Evolutionary conservation across 805 yeast species (phyloP).

Genomic region (Candida sithepensis): DNA sequence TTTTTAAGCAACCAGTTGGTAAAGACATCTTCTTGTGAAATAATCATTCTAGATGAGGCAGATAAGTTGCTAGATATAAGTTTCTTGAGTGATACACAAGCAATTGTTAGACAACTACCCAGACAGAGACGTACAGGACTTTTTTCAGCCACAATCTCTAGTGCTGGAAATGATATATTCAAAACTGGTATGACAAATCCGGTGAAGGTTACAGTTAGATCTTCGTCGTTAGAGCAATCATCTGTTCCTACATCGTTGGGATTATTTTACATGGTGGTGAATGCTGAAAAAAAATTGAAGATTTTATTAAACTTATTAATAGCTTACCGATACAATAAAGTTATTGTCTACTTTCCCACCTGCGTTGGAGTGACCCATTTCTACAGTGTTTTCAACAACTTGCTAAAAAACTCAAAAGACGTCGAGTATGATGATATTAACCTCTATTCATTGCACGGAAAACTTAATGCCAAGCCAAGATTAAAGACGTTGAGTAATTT

Average conservation of each 20-base stretch:
- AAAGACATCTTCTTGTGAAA: constrained; percentile 60
- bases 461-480: constrained; percentile 76
- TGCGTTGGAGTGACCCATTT: constrained; percentile 80
- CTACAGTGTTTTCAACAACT: constrained; percentile 48
- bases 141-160: constrained; percentile 88
- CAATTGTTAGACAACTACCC: constrained; percentile 68
- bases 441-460: constrained; percentile 84
- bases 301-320: constrained; percentile 50
- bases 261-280: constrained; percentile 55
- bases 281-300: constrained; percentile 61
- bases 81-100: constrained; percentile 64
- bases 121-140: constrained; percentile 91
- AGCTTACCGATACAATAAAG: constrained; percentile 62
- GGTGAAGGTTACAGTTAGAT: constrained; percentile 75
- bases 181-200: constrained; percentile 93
- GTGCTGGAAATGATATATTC: constrained; percentile 75
- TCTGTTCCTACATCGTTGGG: constrained; percentile 62
- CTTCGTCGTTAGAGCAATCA: constrained; percentile 34
- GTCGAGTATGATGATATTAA: constrained; percentile 21
- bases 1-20: constrained; percentile 59
- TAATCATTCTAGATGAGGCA: constrained; percentile 87
- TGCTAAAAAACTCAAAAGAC: constrained; percentile 30
- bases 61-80: constrained; percentile 81
- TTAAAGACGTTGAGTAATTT: constrained; percentile 67
- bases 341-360: constrained; percentile 90